Evolutionary conservation across 192 early-diverging fungal species (phyloP).

Genomic region (Coemansia sp.): DNA sequence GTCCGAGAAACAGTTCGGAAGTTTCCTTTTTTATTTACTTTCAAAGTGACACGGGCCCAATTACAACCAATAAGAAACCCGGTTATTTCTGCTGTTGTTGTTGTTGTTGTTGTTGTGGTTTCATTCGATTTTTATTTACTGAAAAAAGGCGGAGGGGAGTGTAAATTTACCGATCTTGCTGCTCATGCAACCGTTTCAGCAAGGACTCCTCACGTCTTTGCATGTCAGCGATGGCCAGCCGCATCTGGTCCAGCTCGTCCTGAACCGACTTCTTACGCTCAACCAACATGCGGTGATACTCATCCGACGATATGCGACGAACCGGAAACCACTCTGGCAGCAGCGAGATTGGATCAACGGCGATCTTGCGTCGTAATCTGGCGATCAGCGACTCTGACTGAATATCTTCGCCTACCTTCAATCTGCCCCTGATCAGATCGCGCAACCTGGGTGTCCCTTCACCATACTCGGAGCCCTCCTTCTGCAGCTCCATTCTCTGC

Average conservation of each 20-base stretch:
- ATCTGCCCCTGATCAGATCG: not conserved
- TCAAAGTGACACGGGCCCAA: too few relatives aligned
- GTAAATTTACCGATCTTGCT: too few relatives aligned
- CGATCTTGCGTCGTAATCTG: conserved; percentile 15
- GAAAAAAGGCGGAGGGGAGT: too few relatives aligned
- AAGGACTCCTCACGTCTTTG: conserved; percentile 22
- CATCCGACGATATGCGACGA: conserved; percentile 59
- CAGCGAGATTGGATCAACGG: conserved; percentile 42
- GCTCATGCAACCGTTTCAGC: not conserved
- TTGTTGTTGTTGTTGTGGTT: too few relatives aligned
- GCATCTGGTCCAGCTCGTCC: conserved; percentile 19
- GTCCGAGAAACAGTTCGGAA: too few relatives aligned
- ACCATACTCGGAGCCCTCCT: not conserved
- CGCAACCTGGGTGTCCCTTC: not conserved
- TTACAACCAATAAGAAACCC: too few relatives aligned
- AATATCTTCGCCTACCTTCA: not conserved
- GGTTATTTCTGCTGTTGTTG: too few relatives aligned
- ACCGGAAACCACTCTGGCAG: conserved; percentile 65
- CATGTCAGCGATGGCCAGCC: conserved; percentile 23
- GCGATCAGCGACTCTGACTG: conserved; percentile 21
- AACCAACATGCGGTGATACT: conserved; percentile 60
- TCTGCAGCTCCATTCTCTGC: conserved; percentile 9
- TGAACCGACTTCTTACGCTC: conserved; percentile 20
- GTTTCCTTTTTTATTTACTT: too few relatives aligned
- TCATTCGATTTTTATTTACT: too few relatives aligned